Evolutionary conservation across 1,284 basidiomycete species (phyloP), one percentile per base, ranked within the genome.

Genomic region (Tilletia walkeri): DNA sequence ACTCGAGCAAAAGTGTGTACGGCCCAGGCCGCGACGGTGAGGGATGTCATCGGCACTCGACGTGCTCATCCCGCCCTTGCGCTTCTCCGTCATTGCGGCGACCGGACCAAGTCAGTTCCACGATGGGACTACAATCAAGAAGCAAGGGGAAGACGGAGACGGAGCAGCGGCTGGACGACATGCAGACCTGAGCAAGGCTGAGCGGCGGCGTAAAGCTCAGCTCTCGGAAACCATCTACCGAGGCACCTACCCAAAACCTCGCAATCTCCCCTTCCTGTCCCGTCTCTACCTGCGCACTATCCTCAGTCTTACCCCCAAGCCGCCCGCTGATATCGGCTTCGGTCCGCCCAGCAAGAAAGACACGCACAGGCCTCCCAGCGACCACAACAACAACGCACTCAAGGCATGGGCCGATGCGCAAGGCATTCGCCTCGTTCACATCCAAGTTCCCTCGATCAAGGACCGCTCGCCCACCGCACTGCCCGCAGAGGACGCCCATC

Each of bases 381-480:
- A 14, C 30, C 36, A 14, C 16, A 63, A 14, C 30, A 14, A 10
- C 6, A 34, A 24, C 14, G 34, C 59, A 7, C 38, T 82, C n/a
- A 65, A 68, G n/a, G 24, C 53, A 1, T 82, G 81, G 81, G 75
- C 78, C 0, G 61, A 66, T 18, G 56, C 50, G 3, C 53, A 69
- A 1, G 38, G 71, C 34, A 71, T 82, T 47, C 68, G 70, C 53
- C 67, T 82, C 30, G 45, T 80, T 9, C 80, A 81, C 53, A 74
- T 83, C 4, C 73, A 75, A 36, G 78, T 75, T 39, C 81, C 81
- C 49, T 82, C 81, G 73, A 77, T 78, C 36, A 82, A 83, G 70
- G 80, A 83, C 16, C 59, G 79, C 6, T 66, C 82, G 54, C 76
- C 76, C 36, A 79, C 76, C 16, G 80, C 78, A 2, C 73, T 83